Evolutionary conservation across 495 filamentous ascomycete species (phyloP).

Genomic region (Hyaloscypha variabilis): DNA sequence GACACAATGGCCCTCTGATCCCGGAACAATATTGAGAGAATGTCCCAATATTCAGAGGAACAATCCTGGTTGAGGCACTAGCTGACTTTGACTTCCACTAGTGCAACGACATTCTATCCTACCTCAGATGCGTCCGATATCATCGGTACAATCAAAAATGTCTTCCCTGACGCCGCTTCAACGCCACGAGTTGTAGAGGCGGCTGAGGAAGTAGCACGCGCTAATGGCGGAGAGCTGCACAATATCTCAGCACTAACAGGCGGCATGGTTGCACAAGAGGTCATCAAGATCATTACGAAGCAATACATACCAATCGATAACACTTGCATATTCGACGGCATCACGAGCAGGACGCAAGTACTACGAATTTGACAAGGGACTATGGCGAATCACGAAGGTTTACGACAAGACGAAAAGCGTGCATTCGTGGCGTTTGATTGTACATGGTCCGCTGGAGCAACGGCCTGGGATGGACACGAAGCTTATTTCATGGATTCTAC

Average conservation of each 20-base stretch:
- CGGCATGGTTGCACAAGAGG: conserved; percentile 92
- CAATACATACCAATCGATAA: conserved; percentile 97
- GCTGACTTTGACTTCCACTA: not conserved
- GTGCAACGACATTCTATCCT: conserved; percentile 46
- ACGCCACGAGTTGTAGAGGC: conserved; percentile 52
- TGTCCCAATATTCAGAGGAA: no score
- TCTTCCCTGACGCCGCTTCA: conserved; percentile 46
- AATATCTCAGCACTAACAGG: conserved; percentile 91
- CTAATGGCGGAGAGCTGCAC: conserved; percentile 86
- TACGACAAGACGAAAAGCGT: conserved; percentile 19
- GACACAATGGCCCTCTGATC: not conserved
- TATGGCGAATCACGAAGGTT: conserved; percentile 16
- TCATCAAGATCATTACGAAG: conserved; percentile 93
- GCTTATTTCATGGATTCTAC: not conserved
- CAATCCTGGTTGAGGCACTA: no score
- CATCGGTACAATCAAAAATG: conserved; percentile 40
- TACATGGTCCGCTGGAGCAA: conserved; percentile 8
- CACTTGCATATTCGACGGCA: conserved; percentile 90
- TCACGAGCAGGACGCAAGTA: conserved; percentile 76
- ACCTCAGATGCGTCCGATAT: conserved; percentile 49
- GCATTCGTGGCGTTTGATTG: conserved; percentile 25
- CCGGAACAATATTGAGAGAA: no score
- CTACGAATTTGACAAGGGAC: conserved; percentile 41
- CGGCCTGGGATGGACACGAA: conserved; percentile 4
- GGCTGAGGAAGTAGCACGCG: conserved; percentile 70